Evolutionary conservation across 306 rosid species (phyloP).

Genomic region (Dalbergia oliveri): DNA sequence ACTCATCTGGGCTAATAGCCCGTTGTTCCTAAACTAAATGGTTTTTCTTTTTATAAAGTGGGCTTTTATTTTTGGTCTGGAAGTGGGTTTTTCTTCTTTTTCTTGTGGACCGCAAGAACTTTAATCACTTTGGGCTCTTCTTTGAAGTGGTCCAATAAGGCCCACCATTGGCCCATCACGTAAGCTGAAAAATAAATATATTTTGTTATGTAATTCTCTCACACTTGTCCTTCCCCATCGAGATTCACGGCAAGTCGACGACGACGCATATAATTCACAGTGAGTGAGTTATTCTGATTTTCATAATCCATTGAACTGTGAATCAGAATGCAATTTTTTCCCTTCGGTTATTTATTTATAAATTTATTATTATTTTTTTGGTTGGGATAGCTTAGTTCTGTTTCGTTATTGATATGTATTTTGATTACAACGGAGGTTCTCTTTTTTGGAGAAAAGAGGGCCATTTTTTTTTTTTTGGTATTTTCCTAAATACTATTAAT

Average conservation of each 20-base stretch:
- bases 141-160: neutral
- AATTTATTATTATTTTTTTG: no score
- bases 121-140: neutral
- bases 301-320: neutral
- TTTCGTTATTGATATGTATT: neutral
- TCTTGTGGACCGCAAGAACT: neutral
- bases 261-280: neutral
- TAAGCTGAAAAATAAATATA: neutral
- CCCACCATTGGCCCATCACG: neutral
- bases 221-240: no score
- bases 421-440: conserved; percentile 2
- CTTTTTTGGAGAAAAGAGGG: neutral
- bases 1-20: no score
- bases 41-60: no score
- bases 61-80: neutral
- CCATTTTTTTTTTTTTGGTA: neutral
- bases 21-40: neutral
- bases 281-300: conserved; percentile 8
- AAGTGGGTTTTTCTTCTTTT: no score
- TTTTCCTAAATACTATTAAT: neutral
- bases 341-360: neutral
- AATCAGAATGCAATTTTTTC: neutral
- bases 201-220: neutral
- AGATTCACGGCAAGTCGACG: neutral
- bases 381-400: no score